A percentile compares a stretch with the other conserved stretches of the same genome.
Evolutionary conservation across 768 basidiomycete genomes (phyloP).

Genomic region (Pisolithus tinctorius): DNA sequence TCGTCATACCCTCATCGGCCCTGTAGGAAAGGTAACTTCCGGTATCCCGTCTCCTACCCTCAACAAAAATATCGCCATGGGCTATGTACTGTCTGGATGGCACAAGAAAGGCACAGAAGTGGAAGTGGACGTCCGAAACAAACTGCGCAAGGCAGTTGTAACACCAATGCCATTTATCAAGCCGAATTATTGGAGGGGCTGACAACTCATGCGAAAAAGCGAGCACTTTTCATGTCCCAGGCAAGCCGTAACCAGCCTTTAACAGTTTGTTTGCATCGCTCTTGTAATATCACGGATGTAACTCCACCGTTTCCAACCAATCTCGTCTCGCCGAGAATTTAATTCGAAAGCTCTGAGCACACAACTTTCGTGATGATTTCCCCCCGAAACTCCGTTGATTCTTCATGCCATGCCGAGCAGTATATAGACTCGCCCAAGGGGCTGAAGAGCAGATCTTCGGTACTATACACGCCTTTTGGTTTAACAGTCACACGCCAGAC

Average conservation of each 20-base stretch:
- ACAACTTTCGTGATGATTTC: no score
- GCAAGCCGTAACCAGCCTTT: neutral
- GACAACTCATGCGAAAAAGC: neutral
- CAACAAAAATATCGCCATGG: conserved; percentile 94
- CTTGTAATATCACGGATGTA: neutral
- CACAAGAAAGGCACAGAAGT: conserved; percentile 91
- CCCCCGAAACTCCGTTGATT: no score
- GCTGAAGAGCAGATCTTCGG: no score
- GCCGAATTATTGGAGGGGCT: conserved; percentile 74
- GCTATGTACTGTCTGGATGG: conserved; percentile 71
- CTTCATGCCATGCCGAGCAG: no score
- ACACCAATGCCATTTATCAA: conserved; percentile 86
- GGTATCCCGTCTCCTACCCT: conserved; percentile 93
- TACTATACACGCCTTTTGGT: no score
- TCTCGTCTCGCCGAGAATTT: no score
- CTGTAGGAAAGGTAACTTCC: conserved; percentile 72
- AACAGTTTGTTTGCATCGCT: neutral
- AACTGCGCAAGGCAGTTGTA: conserved; percentile 65
- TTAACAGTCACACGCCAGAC: no score
- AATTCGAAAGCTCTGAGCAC: no score
- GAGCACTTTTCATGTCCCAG: no score
- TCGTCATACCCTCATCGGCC: conserved; percentile 1
- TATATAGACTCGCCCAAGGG: no score
- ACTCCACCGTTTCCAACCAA: no score
- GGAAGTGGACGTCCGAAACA: conserved; percentile 78